Evolutionary conservation across 2,329 filamentous ascomycete genomes (phyloP), one percentile per base, ranked within the genome.

Genomic region (Diaporthe sp.): DNA sequence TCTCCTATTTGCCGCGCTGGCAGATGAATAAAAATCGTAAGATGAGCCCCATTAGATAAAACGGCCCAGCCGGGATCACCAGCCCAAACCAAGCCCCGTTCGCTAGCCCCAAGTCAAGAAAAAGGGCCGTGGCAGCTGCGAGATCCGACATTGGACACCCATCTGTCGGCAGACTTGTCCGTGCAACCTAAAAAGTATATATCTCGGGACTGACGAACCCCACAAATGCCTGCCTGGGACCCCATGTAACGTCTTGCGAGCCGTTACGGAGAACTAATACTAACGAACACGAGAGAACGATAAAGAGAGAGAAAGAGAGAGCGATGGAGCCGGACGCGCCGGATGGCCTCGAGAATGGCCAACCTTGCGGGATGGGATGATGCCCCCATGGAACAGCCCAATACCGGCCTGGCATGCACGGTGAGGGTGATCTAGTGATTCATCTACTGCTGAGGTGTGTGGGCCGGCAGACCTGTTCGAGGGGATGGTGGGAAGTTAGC

Each of bases 31-130:
- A 35, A 50, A 38, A 52, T 67, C 22, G 64, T 67, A 52, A 67
- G 64, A 67, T 52, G 61, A 50, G 30, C 22, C 12, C 22, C 30
- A 40, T 67, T 45, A 52, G 64, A 67, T 52, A 30, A 52, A 67
- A 67, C 45, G 45, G 45, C 33, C 45, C 30, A 28, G 45, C 45
- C 64, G 64, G 45, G 45, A 19, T 42, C 45, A 30, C 38, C 35
- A 61, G 17, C 17, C 42, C 42, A 47, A 55, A 55, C 28, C 52
- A 8, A 15, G n/a, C 50, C n/a, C 15, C n/a, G 25, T 28, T 5
- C 47, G 5, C 9, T 22, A n/a, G n/a, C 30, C 9, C 13, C 3
- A 25, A 10, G 33, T 6, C 57, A 38, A 19, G 52, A 12, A 35
- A 12, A 35, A 61, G 58, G 38, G 58, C 58, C 17, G 58, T 61